Conservation (phyloP, 495 filamentous ascomycete genomes). For the Chlorociboria aeruginascens region DNA sequence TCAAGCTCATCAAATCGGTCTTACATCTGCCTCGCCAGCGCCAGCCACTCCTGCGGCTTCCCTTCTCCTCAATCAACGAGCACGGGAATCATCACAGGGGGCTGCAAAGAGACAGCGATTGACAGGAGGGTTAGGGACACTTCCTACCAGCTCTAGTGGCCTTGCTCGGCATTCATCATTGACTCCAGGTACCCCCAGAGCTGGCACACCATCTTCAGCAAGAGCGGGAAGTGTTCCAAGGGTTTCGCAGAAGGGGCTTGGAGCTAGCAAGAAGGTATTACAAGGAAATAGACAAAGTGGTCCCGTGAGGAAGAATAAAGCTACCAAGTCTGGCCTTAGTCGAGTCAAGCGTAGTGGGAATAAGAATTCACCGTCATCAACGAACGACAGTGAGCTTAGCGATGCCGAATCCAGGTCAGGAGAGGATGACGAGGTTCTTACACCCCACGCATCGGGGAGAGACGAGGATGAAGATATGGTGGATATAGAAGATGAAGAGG, state of each 20-base stretch:
- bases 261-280: conserved; percentile 55
- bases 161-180: conserved; percentile 70
- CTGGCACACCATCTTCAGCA: conserved; percentile 44
- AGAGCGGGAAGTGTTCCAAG: conserved; percentile 65
- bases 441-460: conserved; percentile 15
- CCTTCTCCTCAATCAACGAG: conserved; percentile 46
- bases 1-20: conserved; percentile 10
- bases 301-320: conserved; percentile 40
- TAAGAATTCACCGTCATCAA: conserved; percentile 48
- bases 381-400: conserved; percentile 49
- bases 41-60: conserved; percentile 54
- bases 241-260: conserved; percentile 30
- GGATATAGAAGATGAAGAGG: conserved; percentile 73
- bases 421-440: conserved; percentile 26
- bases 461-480: conserved; percentile 42
- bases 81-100: conserved; percentile 69
- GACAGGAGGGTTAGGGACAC: conserved; percentile 48
- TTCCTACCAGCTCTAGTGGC: conserved; percentile 47
- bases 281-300: conserved; percentile 31
- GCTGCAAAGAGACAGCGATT: conserved; percentile 67
- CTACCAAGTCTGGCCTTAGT: conserved; percentile 39
- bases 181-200: conserved; percentile 79
- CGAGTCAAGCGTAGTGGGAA: conserved; percentile 37
- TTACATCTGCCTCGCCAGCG: conserved; percentile 35
- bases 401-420: conserved; percentile 48